Evolutionary conservation across 805 yeast genomes (phyloP).

Genomic region (Teunomyces kruisii): DNA sequence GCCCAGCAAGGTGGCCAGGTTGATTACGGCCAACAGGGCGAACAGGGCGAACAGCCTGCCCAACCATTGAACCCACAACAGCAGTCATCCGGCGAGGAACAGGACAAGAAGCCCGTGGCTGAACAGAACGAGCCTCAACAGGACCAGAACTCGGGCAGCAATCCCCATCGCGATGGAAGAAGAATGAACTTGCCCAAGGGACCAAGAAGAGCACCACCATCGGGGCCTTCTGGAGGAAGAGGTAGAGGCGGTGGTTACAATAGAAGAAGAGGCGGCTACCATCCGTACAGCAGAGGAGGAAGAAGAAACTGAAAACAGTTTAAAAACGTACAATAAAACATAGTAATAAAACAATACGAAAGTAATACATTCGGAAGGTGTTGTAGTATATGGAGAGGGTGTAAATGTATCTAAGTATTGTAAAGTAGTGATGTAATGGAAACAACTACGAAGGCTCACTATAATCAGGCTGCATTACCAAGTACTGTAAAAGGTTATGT

Average conservation of each 20-base stretch:
- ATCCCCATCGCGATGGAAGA: slow-evolving; percentile 23
- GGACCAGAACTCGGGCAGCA: slow-evolving; percentile 12
- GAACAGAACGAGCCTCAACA: slow-evolving; percentile 23
- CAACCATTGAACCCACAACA: slow-evolving; percentile 45
- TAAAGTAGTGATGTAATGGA: too few species aligned
- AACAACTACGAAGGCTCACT: too few species aligned
- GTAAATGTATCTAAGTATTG: too few species aligned
- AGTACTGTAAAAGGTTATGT: too few species aligned
- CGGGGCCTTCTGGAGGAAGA: slow-evolving; percentile 34
- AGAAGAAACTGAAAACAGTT: slow-evolving; percentile 15
- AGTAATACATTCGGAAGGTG: not conserved
- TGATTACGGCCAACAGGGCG: slow-evolving; percentile 18
- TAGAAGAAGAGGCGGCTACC: slow-evolving; percentile 36
- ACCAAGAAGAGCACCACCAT: slow-evolving; percentile 45
- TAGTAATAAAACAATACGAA: too few species aligned
- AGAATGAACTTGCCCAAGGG: slow-evolving; percentile 50
- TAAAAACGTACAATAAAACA: too few species aligned
- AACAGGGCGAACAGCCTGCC: slow-evolving; percentile 28
- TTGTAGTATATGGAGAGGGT: too few species aligned
- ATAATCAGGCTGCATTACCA: too few species aligned
- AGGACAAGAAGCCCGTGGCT: slow-evolving; percentile 14
- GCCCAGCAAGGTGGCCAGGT: slow-evolving; percentile 23
- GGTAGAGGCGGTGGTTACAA: slow-evolving; percentile 27
- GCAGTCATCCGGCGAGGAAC: slow-evolving; percentile 18
- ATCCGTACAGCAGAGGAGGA: slow-evolving; percentile 46